Base-by-base conservation (phyloP, 305 asterid genomes). In the Rubia occidens region DNA sequence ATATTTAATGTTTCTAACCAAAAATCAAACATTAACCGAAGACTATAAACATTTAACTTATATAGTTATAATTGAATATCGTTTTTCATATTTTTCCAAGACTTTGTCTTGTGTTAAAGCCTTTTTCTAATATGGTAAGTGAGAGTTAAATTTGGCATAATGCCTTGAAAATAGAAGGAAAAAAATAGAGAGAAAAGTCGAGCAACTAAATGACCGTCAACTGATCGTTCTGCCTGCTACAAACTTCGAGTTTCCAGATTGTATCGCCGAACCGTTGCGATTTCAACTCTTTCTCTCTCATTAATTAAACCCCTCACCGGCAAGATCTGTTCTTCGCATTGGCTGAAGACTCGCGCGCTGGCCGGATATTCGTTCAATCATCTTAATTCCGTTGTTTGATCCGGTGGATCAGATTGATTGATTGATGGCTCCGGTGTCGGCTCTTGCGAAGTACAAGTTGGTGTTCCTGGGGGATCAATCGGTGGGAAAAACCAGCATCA, bases 381-480 rank as follows among this genome's bases (percentile, higher is more conserved):
- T 51, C 58, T 10, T n/a, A 6, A 6, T 63, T 60, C 49, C 56
- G 13, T 18, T 53, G 61, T 51, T 69, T 53, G 32, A 49, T 62
- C 45, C 11, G 9, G 24, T 20, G 56, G 74, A 75, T 70, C 71
- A 42, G 47, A 76, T 60, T 24, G 24, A 74, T 78, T 29, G 47
- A 76, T 47, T n/a, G 24, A 74, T 78, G 82, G 81, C 81, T 65
- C 75, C 78, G 58, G 80, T 77, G 40, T 77, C 80, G 64, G 74
- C 96, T 56, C 74, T 90, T 69, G 97, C 97, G 0, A 90, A 87
- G 82, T 88, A 88, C 77, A 90, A 90, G 80, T 78, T 90, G 70
- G 96, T 90, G 47, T 87, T 90, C 63, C 74, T 88, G 72, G 97
- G 96, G 20, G 97, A 90, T 90, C 97, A 88, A 77, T 90, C 97